Base-by-base conservation (phyloP, 805 yeast genomes). In the Millerozyma miso region DNA sequence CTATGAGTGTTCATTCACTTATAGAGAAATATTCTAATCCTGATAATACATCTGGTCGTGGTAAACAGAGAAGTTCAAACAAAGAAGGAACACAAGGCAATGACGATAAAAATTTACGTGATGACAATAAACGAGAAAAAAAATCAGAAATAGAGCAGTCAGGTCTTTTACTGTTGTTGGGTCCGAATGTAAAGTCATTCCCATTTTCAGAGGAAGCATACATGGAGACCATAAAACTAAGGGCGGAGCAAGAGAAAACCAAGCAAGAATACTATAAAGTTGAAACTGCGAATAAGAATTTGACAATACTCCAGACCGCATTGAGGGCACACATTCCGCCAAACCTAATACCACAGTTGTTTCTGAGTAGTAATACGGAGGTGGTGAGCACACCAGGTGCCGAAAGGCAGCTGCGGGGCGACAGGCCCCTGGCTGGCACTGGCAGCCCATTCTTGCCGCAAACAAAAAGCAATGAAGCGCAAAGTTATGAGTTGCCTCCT, bases 221-320 rank as follows among this genome's bases (percentile, higher is more conserved):
- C 20, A 59, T 69, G 19, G 79, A 76, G 48, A 81, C 88, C 0
- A 62, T 88, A 31, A 71, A 73, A 29, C 71, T 84, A 23, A 72
- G 80, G 40, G 60, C 79, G 2, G 89, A 88, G 57, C 91, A 85
- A 55, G 97, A 90, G 58, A 72, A 76, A 35, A 84, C 97, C 1
- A 84, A 83, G 50, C 96, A 89, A 59, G 93, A 85, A 50, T 82
- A 71, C 51, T 83, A 85, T 58, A 76, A 74, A 41, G 65, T 83
- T 16, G 96, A 89, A 56, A 65, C 74, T 33, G 69, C 83, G 19
- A 74, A 75, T 34, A 74, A 76, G 43, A 75, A 85, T 17, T 62
- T 84, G 26, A 82, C 83, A 40, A 68, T 89, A 15, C 54, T 90
- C 39, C 78, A 78, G 45, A 65, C 70, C 12, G 90, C 95, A 0